Evolutionary conservation across 768 basidiomycete genomes (phyloP), one percentile per base, ranked within the genome.

Genomic region (Mycena chlorophos): DNA sequence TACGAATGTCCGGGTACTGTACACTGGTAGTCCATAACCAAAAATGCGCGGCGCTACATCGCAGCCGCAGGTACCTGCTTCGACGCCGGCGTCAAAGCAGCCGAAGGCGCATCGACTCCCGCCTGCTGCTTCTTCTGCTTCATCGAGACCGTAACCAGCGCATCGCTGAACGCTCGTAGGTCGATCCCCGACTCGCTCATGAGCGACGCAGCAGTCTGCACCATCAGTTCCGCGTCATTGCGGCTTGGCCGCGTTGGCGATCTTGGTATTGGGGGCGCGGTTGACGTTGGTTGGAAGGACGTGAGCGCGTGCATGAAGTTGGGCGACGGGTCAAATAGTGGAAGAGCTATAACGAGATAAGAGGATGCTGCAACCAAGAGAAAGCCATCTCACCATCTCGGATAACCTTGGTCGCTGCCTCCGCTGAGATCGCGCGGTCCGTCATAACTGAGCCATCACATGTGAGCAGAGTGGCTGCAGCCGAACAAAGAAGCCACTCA

Each of bases 311-410:
- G 74, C 19, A 66, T 75, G 64, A 85, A 82, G 47, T 69, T 68
- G 26, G 65, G 57, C 0, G 82, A 81, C 14, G 76, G 73, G 56
- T 79, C 77, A 66, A 83, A 85, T 3, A 85, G 70, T 4, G 84
- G 83, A 8, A 85, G 71, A 8, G 74, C 83, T 81, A 52, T 14
- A 23, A 10, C 26, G 5, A 19, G 40, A 19, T 23, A 13, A 38
- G 17, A 20, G 34, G 50, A 22, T 20, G 49, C 53, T 20, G 48
- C 31, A 23, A 25, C 12, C 1, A 12, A 37, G 28, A 34, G 34
- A 48, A 20, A 14, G n/a, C n/a, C n/a, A n/a, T n/a, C 70, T 55
- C 48, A 79, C 83, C 79, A 51, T 76, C 65, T 65, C 79, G 73
- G 5, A 84, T 67, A 19, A 73, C 56, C 1, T 63, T 56, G 46